Evolutionary conservation across 2,329 filamentous ascomycete species (phyloP).

Genomic region (Aureobasidium sp.): DNA sequence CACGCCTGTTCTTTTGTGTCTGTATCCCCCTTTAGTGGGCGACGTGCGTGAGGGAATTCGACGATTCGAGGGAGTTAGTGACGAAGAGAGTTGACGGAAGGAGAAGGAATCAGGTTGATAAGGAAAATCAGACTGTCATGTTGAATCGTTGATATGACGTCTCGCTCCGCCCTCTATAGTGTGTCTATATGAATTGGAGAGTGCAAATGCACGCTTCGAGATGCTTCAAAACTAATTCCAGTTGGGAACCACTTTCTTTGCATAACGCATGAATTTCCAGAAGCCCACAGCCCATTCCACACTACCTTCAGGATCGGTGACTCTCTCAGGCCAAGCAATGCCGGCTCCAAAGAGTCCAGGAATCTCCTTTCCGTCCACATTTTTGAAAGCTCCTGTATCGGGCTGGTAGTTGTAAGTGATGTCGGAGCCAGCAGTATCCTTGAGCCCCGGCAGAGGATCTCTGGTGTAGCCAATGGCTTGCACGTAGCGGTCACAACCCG

Average conservation of each 20-base stretch:
- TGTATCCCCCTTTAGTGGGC: too few species aligned
- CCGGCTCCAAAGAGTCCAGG: conserved; percentile 52
- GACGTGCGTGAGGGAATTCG: too few species aligned
- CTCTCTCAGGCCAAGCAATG: conserved; percentile 54
- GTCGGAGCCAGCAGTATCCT: conserved; percentile 22
- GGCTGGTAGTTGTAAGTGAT: conserved; percentile 37
- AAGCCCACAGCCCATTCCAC: conserved; percentile 55
- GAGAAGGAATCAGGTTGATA: too few species aligned
- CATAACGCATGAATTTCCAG: conserved; percentile 57
- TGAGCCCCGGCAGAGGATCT: conserved; percentile 42
- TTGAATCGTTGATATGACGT: background rate
- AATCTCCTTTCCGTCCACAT: conserved; percentile 25
- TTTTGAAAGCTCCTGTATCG: conserved; percentile 27
- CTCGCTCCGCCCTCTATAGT: background rate
- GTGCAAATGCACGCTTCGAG: background rate
- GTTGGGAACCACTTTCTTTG: conserved; percentile 44
- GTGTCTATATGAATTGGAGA: background rate
- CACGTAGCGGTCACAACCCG: conserved; percentile 43
- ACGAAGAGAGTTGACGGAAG: too few species aligned
- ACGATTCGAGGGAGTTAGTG: too few species aligned
- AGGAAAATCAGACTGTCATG: too few species aligned
- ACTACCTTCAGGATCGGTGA: conserved; percentile 52
- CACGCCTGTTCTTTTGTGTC: too few species aligned
- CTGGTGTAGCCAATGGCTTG: conserved; percentile 52
- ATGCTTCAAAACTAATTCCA: conserved; percentile 32